These are phyloP conservation scores for Diaporthe sp. DNA, from an alignment of 2,329 filamentous ascomycete species.

Conservation along the genomic window DNA sequence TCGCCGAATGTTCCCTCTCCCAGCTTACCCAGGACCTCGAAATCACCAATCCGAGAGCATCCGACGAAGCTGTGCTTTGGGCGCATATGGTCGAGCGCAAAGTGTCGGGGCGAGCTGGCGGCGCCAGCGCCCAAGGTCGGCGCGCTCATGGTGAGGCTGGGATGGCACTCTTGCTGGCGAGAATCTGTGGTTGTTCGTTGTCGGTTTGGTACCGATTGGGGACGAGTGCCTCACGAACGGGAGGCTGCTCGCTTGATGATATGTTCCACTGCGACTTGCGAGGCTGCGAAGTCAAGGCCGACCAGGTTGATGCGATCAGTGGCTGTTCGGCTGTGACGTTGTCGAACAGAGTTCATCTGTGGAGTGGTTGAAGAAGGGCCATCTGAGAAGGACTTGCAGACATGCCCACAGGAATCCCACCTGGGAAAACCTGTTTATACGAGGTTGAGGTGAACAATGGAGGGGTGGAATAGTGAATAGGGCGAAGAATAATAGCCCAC, in stretches of 20 bases:
- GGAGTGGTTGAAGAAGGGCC: constrained; percentile 6
- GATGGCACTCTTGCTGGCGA: neutral
- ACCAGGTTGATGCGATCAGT: constrained; percentile 19
- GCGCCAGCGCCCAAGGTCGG: constrained; percentile 40
- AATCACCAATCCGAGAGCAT: constrained; percentile 86
- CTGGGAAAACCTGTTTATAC: neutral
- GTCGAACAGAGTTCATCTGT: constrained; percentile 28
- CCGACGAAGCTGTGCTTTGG: constrained; percentile 78
- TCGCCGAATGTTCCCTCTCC: constrained; percentile 98
- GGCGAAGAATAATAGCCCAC: constrained; percentile 10
- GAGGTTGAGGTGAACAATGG: neutral
- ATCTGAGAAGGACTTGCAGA: constrained; percentile 19
- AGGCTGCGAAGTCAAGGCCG: neutral
- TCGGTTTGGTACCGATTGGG: neutral
- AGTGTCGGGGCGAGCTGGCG: constrained; percentile 65
- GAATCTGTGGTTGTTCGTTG: neutral
- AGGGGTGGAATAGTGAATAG: neutral
- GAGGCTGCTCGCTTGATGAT: neutral
- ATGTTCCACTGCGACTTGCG: neutral
- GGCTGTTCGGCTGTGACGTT: constrained; percentile 7
- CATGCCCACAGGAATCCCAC: constrained; percentile 23
- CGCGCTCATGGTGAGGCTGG: constrained; percentile 45
- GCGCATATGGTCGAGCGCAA: constrained; percentile 69
- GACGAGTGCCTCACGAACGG: neutral
- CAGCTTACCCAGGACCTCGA: constrained; percentile 85